Evolutionary conservation across 306 rosid species (phyloP).

Genomic region (Glycine tomentella): DNA sequence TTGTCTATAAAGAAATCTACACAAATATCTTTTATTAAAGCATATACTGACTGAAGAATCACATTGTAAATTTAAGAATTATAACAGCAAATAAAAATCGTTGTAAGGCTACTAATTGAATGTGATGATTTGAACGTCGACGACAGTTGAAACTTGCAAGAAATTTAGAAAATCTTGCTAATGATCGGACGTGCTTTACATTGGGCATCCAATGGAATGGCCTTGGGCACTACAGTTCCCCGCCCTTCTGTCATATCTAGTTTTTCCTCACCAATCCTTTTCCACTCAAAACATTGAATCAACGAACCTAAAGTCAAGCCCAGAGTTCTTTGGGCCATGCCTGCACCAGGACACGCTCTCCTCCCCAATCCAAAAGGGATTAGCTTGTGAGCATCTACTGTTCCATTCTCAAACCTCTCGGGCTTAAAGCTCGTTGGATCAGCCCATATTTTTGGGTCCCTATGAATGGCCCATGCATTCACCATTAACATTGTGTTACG

Average conservation of each 20-base stretch:
- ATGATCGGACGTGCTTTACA: slow-evolving; percentile 25
- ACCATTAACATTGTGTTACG: slow-evolving; percentile 55
- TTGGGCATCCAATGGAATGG: slow-evolving; percentile 59
- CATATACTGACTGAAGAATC: not conserved
- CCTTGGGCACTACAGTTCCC: slow-evolving; percentile 59
- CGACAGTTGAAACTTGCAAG: not conserved
- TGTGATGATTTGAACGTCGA: not conserved
- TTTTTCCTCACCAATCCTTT: slow-evolving; percentile 40
- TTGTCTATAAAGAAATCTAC: no score
- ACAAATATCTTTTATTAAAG: no score
- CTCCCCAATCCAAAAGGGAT: slow-evolving; percentile 55
- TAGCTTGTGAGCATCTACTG: slow-evolving; percentile 10
- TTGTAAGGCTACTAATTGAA: no score
- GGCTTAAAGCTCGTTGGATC: slow-evolving; percentile 60
- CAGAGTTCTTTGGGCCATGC: slow-evolving; percentile 56
- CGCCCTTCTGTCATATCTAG: slow-evolving; percentile 55
- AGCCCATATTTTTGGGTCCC: slow-evolving; percentile 61
- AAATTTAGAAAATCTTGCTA: not conserved
- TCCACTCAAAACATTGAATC: slow-evolving; percentile 76
- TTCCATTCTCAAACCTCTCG: slow-evolving; percentile 51
- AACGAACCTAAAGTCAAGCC: slow-evolving; percentile 51
- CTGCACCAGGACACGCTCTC: slow-evolving; percentile 58
- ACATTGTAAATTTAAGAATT: no score
- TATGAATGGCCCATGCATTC: slow-evolving; percentile 68
- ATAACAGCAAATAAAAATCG: no score